phyloP scores from a whole-genome alignment of 495 filamentous ascomycete genomes.

The Neurospora sp. region DNA sequence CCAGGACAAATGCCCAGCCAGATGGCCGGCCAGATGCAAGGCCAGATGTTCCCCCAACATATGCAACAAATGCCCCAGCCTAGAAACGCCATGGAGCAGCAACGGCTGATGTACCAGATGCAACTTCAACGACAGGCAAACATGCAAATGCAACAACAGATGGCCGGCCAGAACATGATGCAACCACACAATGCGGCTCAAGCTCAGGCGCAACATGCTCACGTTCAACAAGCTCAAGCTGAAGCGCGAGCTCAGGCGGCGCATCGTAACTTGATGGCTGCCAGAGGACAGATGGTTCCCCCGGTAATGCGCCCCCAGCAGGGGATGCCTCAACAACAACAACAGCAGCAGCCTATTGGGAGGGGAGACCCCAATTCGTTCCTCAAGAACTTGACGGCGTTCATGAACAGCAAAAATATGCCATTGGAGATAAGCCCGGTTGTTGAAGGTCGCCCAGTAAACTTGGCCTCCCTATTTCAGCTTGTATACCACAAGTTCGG shows the following conservation, averaged over 20 bases:
- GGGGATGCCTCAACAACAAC: constrained; percentile 16
- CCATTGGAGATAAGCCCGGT: constrained; percentile 61
- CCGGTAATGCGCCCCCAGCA: constrained; percentile 32
- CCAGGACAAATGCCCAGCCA: constrained; percentile 10
- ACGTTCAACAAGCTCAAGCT: constrained; percentile 11
- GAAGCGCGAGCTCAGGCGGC: constrained; percentile 30
- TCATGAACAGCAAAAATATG: constrained; percentile 60
- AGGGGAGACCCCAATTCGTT: constrained; percentile 53
- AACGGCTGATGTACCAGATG: constrained; percentile 53
- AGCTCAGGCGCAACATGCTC: constrained; percentile 7
- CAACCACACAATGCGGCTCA: constrained; percentile 8
- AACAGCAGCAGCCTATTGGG: constrained; percentile 12
- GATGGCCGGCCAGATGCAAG: constrained; percentile 21
- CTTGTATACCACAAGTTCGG: constrained; percentile 59
- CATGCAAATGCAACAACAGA: constrained; percentile 39
- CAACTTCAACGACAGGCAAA: constrained; percentile 59
- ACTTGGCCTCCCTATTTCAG: constrained; percentile 65
- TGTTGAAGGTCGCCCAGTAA: constrained; percentile 59
- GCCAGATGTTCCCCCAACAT: constrained; percentile 40
- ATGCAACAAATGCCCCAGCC: constrained; percentile 48
- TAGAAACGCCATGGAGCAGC: constrained; percentile 43
- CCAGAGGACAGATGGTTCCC: constrained; percentile 38
- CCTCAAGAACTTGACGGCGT: constrained; percentile 58
- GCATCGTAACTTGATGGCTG: constrained; percentile 40
- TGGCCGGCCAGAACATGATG: constrained; percentile 34